phyloP scores from a whole-genome alignment of 1,139 yeast species.

The Keqinozyma sinolaborantium region DNA sequence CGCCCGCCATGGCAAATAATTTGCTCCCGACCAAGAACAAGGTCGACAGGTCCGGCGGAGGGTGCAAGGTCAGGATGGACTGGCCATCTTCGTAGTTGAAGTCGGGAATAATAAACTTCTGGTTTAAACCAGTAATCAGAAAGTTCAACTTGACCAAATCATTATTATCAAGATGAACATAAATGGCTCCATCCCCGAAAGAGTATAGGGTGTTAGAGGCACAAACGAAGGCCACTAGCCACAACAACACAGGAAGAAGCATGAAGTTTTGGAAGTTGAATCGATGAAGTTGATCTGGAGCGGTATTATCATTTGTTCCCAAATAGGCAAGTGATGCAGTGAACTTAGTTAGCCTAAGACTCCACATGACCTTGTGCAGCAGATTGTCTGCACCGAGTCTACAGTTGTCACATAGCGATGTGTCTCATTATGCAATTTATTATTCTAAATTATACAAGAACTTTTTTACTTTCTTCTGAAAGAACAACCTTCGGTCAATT shows the following conservation, averaged over 20 bases:
- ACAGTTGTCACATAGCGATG: too few species aligned
- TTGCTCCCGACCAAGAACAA: constrained; percentile 26
- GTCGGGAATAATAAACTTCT: constrained; percentile 4
- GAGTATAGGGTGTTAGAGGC: constrained; percentile 37
- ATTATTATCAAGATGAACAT: constrained; percentile 33
- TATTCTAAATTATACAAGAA: constrained; percentile 9
- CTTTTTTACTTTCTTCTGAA: constrained; percentile 91
- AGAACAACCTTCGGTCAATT: constrained; percentile 98
- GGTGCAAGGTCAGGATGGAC: constrained; percentile 15
- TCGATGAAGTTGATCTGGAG: too few species aligned
- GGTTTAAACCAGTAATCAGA: constrained; percentile 25
- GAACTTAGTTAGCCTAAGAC: too few species aligned
- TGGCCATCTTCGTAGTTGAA: constrained; percentile 16
- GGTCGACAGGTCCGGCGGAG: constrained; percentile 33
- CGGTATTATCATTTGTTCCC: too few species aligned
- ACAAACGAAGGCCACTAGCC: background rate
- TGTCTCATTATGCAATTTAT: constrained; percentile 8
- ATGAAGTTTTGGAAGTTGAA: background rate
- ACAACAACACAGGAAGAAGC: background rate
- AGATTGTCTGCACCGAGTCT: too few species aligned
- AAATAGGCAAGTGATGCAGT: too few species aligned
- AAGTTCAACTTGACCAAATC: constrained; percentile 34
- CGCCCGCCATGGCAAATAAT: constrained; percentile 28
- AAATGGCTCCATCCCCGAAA: constrained; percentile 29
- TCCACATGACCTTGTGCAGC: too few species aligned